Evolutionary conservation across 257 asterid genomes (phyloP).

Genomic region (Ajuga chamaepitys): DNA sequence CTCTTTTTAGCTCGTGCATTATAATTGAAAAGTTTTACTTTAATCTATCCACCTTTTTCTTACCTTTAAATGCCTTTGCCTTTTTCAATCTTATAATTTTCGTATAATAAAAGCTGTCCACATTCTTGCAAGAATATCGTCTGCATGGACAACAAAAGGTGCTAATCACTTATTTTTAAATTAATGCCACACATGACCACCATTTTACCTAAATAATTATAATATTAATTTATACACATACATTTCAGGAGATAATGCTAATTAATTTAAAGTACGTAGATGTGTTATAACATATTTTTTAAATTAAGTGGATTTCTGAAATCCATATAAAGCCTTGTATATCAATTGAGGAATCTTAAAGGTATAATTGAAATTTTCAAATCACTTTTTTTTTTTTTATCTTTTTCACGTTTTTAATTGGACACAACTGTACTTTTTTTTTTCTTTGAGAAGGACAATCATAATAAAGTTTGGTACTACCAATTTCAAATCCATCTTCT

Average conservation of each 20-base stretch:
- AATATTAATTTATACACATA: neutral
- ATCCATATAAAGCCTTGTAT: no score
- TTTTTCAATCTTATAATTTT: slow-evolving; percentile 25
- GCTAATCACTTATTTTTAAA: slow-evolving; percentile 14
- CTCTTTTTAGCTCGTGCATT: slow-evolving; percentile 60
- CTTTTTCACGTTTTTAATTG: no score
- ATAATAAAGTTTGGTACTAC: no score
- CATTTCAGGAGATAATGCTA: neutral
- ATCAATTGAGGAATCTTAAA: no score
- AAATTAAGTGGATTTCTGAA: no score
- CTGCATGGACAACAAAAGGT: slow-evolving; percentile 23
- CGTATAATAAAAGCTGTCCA: slow-evolving; percentile 16
- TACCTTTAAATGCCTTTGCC: slow-evolving; percentile 37
- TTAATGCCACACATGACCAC: slow-evolving; percentile 7
- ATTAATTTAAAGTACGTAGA: neutral
- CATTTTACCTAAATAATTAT: neutral
- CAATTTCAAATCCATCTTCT: no score
- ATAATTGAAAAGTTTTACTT: slow-evolving; percentile 44
- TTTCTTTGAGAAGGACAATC: no score
- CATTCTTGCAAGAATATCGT: neutral
- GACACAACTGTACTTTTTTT: no score
- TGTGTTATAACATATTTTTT: neutral
- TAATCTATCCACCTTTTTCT: slow-evolving; percentile 46
- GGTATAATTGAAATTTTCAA: no score
- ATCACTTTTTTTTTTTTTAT: no score